Conservation (phyloP, 2,329 filamentous ascomycete species). For the Colletotrichum filicis region DNA sequence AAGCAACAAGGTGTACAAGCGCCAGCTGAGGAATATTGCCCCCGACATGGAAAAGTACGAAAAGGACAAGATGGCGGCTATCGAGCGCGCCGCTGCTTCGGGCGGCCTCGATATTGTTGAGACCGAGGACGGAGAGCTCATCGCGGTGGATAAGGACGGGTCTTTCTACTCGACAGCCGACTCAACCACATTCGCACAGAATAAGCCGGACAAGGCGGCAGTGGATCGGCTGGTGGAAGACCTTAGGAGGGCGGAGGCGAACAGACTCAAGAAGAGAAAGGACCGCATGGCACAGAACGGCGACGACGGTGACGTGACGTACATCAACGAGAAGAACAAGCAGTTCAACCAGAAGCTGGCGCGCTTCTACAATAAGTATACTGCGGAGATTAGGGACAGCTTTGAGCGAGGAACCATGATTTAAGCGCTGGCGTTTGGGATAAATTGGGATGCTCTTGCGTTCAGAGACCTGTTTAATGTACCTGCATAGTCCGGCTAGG, state of each 20-base stretch:
- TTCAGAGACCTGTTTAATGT: too few species aligned
- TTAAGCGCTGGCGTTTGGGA: constrained; percentile 52
- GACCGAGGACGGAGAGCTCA: constrained; percentile 92
- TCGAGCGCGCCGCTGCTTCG: constrained; percentile 84
- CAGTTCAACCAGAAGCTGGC: constrained; percentile 98
- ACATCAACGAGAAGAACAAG: constrained; percentile 99
- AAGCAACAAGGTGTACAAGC: constrained; percentile 92
- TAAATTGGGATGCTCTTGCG: not conserved
- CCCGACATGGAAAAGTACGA: constrained; percentile 88
- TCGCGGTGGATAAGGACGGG: constrained; percentile 92
- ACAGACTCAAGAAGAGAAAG: constrained; percentile 84
- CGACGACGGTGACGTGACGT: constrained; percentile 92
- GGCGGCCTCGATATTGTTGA: constrained; percentile 94
- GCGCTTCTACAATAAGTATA: constrained; percentile 99
- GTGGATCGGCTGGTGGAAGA: constrained; percentile 90
- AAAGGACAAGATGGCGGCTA: constrained; percentile 83
- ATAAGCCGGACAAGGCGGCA: constrained; percentile 86
- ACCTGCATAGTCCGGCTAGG: too few species aligned
- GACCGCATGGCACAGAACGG: constrained; percentile 82
- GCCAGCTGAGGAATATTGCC: constrained; percentile 82
- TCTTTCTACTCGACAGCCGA: constrained; percentile 92
- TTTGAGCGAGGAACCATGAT: constrained; percentile 98
- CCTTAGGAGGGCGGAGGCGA: constrained; percentile 88
- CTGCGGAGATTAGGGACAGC: constrained; percentile 93
- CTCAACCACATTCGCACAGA: constrained; percentile 82